These are phyloP conservation scores for Dissophora ornata DNA, from an alignment of 192 early-diverging fungal genomes.

Conservation along the genomic window DNA sequence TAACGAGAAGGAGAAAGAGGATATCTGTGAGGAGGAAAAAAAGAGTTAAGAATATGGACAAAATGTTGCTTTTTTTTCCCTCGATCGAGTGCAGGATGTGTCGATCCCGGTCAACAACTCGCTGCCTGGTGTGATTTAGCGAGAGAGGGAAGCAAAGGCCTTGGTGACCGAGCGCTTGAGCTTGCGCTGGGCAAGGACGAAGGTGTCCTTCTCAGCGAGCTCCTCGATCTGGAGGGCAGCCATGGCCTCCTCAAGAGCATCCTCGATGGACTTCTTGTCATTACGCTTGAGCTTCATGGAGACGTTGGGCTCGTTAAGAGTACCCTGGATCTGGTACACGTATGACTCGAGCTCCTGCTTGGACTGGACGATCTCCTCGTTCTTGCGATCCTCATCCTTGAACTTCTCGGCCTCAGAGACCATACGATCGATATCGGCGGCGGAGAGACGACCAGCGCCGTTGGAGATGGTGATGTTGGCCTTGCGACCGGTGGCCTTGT, in stretches of 20 bases:
- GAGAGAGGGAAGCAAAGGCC: slow-evolving; percentile 66
- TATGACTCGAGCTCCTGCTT: slow-evolving; percentile 85
- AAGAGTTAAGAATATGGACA: not conserved
- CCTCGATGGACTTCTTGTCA: slow-evolving; percentile 78
- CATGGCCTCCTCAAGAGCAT: slow-evolving; percentile 81
- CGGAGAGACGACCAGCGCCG: slow-evolving; percentile 89
- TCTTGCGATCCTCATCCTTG: slow-evolving; percentile 80
- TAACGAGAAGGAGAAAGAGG: not conserved
- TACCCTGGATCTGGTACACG: slow-evolving; percentile 77
- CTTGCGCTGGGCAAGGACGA: slow-evolving; percentile 75
- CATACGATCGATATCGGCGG: slow-evolving; percentile 95
- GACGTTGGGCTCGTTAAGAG: slow-evolving; percentile 76
- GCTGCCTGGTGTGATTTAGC: not conserved
- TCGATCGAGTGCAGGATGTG: no score
- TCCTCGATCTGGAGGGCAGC: slow-evolving; percentile 75
- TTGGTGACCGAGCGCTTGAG: slow-evolving; percentile 77
- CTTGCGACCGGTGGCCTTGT: slow-evolving; percentile 92
- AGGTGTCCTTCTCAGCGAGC: slow-evolving; percentile 69
- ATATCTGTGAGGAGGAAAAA: not conserved
- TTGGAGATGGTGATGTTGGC: slow-evolving; percentile 96
- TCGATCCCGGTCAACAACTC: no score
- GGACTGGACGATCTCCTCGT: slow-evolving; percentile 80
- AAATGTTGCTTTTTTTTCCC: no score
- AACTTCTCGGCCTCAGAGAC: slow-evolving; percentile 90
- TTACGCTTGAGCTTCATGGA: slow-evolving; percentile 76